Evolutionary conservation across 2,329 filamentous ascomycete genomes (phyloP).

Genomic region (Fusarium xyrophilum): DNA sequence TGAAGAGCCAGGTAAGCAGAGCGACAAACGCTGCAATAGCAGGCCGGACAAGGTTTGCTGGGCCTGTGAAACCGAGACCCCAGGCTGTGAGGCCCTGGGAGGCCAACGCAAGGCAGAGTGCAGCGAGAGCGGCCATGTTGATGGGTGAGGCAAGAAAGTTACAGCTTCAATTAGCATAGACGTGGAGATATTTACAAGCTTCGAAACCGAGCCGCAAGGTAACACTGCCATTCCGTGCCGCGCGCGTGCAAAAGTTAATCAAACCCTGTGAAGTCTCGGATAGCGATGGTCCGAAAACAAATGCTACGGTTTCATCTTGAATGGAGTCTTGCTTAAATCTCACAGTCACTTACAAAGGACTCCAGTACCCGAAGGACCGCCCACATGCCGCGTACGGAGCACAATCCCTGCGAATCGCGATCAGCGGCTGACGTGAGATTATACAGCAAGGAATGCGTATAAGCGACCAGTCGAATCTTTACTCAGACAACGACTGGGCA

Average conservation of each 20-base stretch:
- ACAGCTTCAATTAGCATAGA: neutral
- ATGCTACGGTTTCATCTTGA: neutral
- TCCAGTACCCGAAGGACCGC: neutral
- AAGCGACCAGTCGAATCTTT: neutral
- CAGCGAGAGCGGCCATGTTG: constrained; percentile 6
- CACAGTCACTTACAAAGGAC: neutral
- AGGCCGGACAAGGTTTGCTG: neutral
- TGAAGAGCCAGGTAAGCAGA: constrained; percentile 20
- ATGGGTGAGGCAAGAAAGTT: neutral
- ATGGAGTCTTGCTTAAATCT: neutral
- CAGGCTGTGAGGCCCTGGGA: constrained; percentile 14
- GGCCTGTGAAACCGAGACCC: constrained; percentile 9
- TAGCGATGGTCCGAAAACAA: neutral
- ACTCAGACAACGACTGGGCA: neutral
- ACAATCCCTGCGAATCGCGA: neutral
- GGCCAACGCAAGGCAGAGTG: constrained; percentile 1
- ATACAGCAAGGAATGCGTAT: neutral
- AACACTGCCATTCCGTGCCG: neutral
- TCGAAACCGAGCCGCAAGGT: neutral
- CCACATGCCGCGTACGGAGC: neutral
- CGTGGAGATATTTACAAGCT: neutral
- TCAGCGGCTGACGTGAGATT: neutral
- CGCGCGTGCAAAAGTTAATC: neutral
- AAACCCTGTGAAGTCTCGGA: neutral
- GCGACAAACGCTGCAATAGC: neutral